Base-by-base conservation (phyloP, 75 land plant genomes). In the Cryptomeria japonica region DNA sequence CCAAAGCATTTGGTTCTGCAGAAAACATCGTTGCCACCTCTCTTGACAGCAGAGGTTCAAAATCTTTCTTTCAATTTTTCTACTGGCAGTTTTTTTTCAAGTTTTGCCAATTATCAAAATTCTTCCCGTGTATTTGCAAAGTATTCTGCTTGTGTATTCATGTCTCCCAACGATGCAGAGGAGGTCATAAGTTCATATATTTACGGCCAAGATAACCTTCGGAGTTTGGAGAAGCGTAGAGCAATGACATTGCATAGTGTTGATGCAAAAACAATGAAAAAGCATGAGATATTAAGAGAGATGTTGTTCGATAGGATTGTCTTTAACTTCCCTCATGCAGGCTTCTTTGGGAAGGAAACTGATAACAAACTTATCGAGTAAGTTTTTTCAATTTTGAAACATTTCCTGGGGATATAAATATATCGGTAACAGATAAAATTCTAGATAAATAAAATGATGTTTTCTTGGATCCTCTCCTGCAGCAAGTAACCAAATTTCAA, bases 251-350 rank as follows among this genome's bases (percentile, higher is more conserved):
- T 93, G 72, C 85, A 88, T 82, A 90, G 90, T 31, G 82, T 93
- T 22, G 90, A 91, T 88, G 94, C 88, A 2, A 88, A 53, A 3
- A 75, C 75, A 55, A 93, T 93, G 94, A 86, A 47, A 16, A n/a
- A 64, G 12, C 88, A 87, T 39, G 86, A 58, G 53, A 85, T 77
- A 46, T 85, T 91, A 73, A 85, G 53, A 25, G 79, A 86, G 5
- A 85, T 70, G 70, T 84, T 80, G 44, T 95, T 95, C 58, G 86
- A 95, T 87, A 86, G 89, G 39, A 88, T 95, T 56, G 87, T 93
- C 64, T 95, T 68, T 87, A 95, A 95, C 84, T 93, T 95, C 53
- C 96, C 95, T 15, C 95, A 93, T 86, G 95, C 90, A 14, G 95
- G 95, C 0, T 92, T 93, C 41, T 64, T 15, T n/a, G 87, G 76